Evolutionary conservation across 257 asterid genomes (phyloP).

Genomic region (Ilex asprella): DNA sequence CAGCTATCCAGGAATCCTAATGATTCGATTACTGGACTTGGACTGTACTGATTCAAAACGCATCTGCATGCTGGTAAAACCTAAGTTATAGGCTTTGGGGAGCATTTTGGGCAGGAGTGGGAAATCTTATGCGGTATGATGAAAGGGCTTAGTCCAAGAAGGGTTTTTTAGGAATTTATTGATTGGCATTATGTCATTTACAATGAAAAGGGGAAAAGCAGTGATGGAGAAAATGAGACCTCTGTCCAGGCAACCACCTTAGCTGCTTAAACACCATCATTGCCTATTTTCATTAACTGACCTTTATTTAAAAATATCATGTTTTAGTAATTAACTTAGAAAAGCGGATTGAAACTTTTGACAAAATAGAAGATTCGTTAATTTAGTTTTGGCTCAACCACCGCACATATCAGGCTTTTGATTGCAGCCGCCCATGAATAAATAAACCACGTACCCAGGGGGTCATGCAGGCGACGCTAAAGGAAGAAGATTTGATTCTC

Average conservation of each 20-base stretch:
- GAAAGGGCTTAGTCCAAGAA: no score
- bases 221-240: background rate
- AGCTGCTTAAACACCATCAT: background rate
- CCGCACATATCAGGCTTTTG: slow-evolving; percentile 14
- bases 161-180: no score
- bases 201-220: no score
- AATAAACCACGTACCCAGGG: slow-evolving; percentile 4
- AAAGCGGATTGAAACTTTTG: slow-evolving; percentile 8
- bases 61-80: no score
- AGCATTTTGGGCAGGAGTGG: no score
- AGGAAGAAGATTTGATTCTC: slow-evolving; percentile 4
- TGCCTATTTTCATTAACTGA: background rate
- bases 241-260: background rate
- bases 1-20: no score
- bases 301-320: no score
- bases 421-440: slow-evolving; percentile 16
- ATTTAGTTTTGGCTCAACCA: slow-evolving; percentile 13
- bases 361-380: slow-evolving; percentile 12
- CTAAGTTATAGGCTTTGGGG: no score
- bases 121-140: no score
- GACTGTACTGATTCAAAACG: no score
- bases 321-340: background rate
- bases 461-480: background rate
- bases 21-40: no score
- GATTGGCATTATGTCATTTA: no score